Evolutionary conservation across 2,329 filamentous ascomycete genomes (phyloP).

Genomic region (Hirsutella rhossiliensis): DNA sequence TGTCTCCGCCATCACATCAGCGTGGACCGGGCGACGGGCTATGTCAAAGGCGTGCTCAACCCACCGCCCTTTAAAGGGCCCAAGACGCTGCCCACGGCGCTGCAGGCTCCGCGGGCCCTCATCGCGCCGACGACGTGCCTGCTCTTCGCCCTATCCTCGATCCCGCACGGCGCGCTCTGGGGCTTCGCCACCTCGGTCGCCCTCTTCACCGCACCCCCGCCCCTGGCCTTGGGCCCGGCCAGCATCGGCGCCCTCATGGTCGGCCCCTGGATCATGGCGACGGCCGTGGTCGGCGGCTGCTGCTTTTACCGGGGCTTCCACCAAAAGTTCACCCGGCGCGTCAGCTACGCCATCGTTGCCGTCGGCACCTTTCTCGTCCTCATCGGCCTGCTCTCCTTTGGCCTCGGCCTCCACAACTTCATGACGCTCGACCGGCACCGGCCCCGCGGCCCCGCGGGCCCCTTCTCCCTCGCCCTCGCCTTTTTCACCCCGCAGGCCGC

Average conservation of each 20-base stretch:
- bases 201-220: conserved; percentile 31
- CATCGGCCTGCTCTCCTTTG: conserved; percentile 31
- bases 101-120: conserved; percentile 36
- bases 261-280: conserved; percentile 29
- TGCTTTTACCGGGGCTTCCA: conserved; percentile 18
- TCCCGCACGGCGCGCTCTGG: conserved; percentile 36
- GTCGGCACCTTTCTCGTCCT: conserved; percentile 25
- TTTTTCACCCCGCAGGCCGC: conserved; percentile 16
- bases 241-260: conserved; percentile 31
- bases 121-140: conserved; percentile 36
- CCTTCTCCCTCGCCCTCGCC: conserved; percentile 7
- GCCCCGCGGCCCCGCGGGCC: neutral
- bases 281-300: conserved; percentile 18
- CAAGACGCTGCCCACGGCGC: conserved; percentile 16
- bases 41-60: conserved; percentile 24
- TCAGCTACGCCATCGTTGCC: conserved; percentile 21
- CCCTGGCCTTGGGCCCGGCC: conserved; percentile 26
- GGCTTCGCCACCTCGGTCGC: conserved; percentile 32
- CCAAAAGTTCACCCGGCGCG: conserved; percentile 17
- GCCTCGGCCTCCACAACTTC: conserved; percentile 21
- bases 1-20: conserved; percentile 13
- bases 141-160: conserved; percentile 29
- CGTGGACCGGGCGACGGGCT: conserved; percentile 19
- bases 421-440: conserved; percentile 11
- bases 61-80: conserved; percentile 23